Percentiles rank a stretch among this genome's conserved stretches.
phyloP scores from a whole-genome alignment of 2,329 filamentous ascomycete genomes.

The Calonectria hawksworthii region DNA sequence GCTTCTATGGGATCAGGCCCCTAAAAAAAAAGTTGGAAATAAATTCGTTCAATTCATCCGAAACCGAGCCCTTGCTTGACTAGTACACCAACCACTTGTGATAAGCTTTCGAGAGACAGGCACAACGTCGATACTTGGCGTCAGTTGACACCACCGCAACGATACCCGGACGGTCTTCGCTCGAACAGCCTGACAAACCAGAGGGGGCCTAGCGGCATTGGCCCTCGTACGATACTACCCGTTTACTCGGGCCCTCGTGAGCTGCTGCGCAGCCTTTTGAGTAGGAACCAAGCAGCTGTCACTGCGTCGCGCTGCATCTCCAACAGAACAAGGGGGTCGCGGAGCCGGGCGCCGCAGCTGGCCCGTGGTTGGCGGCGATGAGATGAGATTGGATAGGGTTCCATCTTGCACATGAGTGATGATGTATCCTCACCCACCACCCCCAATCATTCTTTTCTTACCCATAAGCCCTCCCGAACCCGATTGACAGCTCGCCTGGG shows the following conservation, averaged over 20 bases:
- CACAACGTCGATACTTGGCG: not conserved
- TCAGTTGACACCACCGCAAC: not conserved
- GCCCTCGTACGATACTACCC: conserved; percentile 4
- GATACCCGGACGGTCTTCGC: not conserved
- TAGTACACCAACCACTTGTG: not conserved
- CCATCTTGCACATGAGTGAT: not conserved
- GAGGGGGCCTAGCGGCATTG: not conserved
- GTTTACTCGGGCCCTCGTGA: not conserved
- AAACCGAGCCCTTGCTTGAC: not conserved
- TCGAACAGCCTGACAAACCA: not conserved
- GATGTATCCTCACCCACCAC: not conserved
- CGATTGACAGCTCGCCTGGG: conserved; percentile 39
- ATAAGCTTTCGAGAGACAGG: conserved; percentile 5
- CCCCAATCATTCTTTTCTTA: not conserved
- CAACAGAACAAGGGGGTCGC: conserved; percentile 2
- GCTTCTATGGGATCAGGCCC: not conserved
- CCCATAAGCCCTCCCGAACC: not conserved
- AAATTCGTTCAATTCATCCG: conserved; percentile 25
- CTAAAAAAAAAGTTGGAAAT: conserved; percentile 11
- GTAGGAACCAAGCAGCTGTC: conserved; percentile 5
- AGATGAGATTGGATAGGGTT: conserved; percentile 18
- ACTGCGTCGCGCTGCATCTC: conserved; percentile 13
- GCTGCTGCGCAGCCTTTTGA: not conserved
- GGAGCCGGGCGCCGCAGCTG: conserved; percentile 20
- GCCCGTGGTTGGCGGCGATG: conserved; percentile 22